phyloP scores from a whole-genome alignment of 306 rosid species.

The Pachyrhizus erosus region DNA sequence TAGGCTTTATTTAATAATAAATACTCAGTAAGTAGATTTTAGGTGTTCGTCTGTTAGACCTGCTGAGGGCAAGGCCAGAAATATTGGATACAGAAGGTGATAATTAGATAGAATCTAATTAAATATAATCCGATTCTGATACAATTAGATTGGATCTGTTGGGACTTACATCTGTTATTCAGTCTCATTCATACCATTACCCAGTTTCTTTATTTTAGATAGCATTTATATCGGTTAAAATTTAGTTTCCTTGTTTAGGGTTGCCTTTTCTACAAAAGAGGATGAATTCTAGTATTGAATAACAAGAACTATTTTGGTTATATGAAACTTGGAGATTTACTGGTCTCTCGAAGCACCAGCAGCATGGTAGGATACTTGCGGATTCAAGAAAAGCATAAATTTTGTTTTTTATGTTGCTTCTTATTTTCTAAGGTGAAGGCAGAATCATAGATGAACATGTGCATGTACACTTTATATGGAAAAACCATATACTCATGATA shows the following conservation, averaged over 20 bases:
- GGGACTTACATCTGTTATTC: background rate
- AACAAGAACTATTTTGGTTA: background rate
- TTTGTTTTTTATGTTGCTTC: background rate
- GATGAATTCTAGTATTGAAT: background rate
- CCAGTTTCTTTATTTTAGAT: background rate
- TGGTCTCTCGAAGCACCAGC: background rate
- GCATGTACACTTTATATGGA: background rate
- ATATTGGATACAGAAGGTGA: background rate
- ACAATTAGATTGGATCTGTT: background rate
- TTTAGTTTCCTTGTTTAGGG: slow-evolving; percentile 1
- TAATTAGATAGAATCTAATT: background rate
- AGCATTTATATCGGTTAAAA: background rate
- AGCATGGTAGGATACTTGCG: background rate
- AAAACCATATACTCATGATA: background rate
- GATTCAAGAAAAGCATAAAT: background rate
- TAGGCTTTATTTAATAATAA: background rate
- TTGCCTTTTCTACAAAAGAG: background rate
- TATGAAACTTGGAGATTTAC: background rate
- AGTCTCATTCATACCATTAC: background rate
- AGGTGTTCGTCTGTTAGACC: background rate
- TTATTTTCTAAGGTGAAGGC: background rate
- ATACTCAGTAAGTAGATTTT: background rate
- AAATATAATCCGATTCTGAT: background rate
- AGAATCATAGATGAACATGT: no score
- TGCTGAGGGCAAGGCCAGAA: background rate